Conservation (phyloP, 495 filamentous ascomycete genomes). For the Tuber microsphaerosporum region DNA sequence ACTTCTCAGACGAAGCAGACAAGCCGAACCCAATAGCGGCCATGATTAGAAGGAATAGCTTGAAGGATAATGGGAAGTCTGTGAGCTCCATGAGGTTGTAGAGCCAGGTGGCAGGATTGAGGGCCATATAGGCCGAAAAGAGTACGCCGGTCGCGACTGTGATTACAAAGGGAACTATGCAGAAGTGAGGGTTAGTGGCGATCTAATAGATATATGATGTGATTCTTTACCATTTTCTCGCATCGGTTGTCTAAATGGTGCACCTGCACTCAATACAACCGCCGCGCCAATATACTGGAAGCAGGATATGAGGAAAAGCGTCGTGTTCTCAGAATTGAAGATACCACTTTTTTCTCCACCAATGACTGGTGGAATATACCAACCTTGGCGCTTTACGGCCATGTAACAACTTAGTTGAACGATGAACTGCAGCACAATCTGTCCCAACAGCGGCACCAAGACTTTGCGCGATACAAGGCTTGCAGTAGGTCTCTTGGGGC, state of each 20-base stretch:
- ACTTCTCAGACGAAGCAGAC: slow-evolving; percentile 64
- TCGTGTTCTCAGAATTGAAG: slow-evolving; percentile 84
- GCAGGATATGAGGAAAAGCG: slow-evolving; percentile 79
- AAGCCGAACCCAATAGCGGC: slow-evolving; percentile 59
- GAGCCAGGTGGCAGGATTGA: slow-evolving; percentile 62
- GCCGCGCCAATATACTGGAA: slow-evolving; percentile 91
- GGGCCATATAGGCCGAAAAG: slow-evolving; percentile 68
- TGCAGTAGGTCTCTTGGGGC: slow-evolving; percentile 79
- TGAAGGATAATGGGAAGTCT: slow-evolving; percentile 61
- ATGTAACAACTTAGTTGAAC: slow-evolving; percentile 68
- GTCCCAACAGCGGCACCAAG: slow-evolving; percentile 78
- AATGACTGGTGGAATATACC: slow-evolving; percentile 76
- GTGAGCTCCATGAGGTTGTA: slow-evolving; percentile 77
- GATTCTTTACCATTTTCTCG: slow-evolving; percentile 51
- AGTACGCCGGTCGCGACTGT: slow-evolving; percentile 62
- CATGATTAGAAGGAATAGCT: slow-evolving; percentile 60
- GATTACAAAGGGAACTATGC: slow-evolving; percentile 67
- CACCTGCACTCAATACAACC: slow-evolving; percentile 79
- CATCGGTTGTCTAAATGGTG: slow-evolving; percentile 79
- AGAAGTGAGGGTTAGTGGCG: slow-evolving; percentile 6
- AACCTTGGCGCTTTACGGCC: slow-evolving; percentile 65
- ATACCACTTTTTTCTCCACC: slow-evolving; percentile 71
- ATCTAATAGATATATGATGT: neutral
- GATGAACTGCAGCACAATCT: slow-evolving; percentile 74
- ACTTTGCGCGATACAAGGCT: slow-evolving; percentile 91